phyloP scores from a whole-genome alignment of 352 stramenopile species.

The Blastocystis sp. region DNA sequence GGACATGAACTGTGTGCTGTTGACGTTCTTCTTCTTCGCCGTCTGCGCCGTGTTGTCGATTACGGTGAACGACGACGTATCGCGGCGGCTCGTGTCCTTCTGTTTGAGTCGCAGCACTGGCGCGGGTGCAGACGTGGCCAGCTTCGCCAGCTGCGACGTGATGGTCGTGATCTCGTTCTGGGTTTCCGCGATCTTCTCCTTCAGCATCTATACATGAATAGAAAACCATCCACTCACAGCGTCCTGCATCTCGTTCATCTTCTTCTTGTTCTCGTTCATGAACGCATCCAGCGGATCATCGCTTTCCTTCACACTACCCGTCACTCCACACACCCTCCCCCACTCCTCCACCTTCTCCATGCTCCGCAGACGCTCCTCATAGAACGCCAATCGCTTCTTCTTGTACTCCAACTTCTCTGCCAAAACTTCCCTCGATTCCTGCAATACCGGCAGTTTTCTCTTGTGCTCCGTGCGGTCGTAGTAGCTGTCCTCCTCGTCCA shows the following conservation, averaged over 20 bases:
- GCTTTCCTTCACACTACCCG: neutral
- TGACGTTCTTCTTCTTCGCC: neutral
- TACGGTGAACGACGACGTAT: conserved; percentile 41
- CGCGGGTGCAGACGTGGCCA: neutral
- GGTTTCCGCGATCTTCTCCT: conserved; percentile 32
- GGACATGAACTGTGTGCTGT: conserved; percentile 10
- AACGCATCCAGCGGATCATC: conserved; percentile 54
- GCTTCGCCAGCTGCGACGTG: neutral
- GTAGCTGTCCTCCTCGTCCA: conserved; percentile 59
- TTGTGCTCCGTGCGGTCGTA: conserved; percentile 47
- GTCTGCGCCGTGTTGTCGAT: neutral
- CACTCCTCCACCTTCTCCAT: neutral
- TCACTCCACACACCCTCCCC: neutral
- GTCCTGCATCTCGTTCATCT: conserved; percentile 51
- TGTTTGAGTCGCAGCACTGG: conserved; percentile 12
- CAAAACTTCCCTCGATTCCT: conserved; percentile 14
- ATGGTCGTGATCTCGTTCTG: conserved; percentile 17
- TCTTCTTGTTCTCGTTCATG: conserved; percentile 54
- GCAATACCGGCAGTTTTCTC: neutral
- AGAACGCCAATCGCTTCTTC: conserved; percentile 39
- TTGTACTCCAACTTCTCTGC: neutral
- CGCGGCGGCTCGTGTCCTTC: neutral
- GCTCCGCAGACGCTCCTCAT: neutral
- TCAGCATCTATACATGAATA: conserved; percentile 13
- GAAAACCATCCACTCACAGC: neutral